phyloP scores from a whole-genome alignment of 768 basidiomycete genomes.

The Tylopilus sp. region DNA sequence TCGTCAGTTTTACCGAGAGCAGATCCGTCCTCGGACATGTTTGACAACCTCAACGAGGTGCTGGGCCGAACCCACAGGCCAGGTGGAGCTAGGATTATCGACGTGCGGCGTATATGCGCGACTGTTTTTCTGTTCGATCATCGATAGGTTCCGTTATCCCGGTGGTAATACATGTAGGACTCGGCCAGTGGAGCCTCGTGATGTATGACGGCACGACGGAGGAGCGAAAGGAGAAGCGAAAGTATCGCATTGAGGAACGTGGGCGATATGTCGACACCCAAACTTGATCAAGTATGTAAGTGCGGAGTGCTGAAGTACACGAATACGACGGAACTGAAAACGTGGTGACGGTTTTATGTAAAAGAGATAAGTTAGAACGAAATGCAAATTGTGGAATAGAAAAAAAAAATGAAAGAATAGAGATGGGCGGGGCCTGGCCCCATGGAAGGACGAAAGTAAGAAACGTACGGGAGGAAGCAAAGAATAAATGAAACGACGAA shows the following conservation, averaged over 20 bases:
- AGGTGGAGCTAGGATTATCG: constrained; percentile 30
- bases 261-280: background rate
- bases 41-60: too few species aligned
- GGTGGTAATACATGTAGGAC: background rate
- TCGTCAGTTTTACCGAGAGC: constrained; percentile 62
- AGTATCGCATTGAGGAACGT: background rate
- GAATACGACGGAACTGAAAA: background rate
- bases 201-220: background rate
- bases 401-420: background rate
- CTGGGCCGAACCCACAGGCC: constrained; percentile 39
- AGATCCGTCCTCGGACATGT: too few species aligned
- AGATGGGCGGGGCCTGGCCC: background rate
- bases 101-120: background rate
- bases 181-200: background rate
- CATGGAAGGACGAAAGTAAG: background rate
- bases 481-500: background rate
- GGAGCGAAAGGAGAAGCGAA: background rate
- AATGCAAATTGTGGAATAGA: background rate
- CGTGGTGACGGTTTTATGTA: background rate
- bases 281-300: background rate
- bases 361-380: constrained; percentile 18
- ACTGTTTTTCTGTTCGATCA: background rate
- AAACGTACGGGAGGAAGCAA: background rate
- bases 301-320: background rate
- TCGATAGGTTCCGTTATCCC: background rate